Evolutionary conservation across 352 stramenopile species (phyloP), one percentile per base, ranked within the genome.

Genomic region (Achlya hypogyna): DNA sequence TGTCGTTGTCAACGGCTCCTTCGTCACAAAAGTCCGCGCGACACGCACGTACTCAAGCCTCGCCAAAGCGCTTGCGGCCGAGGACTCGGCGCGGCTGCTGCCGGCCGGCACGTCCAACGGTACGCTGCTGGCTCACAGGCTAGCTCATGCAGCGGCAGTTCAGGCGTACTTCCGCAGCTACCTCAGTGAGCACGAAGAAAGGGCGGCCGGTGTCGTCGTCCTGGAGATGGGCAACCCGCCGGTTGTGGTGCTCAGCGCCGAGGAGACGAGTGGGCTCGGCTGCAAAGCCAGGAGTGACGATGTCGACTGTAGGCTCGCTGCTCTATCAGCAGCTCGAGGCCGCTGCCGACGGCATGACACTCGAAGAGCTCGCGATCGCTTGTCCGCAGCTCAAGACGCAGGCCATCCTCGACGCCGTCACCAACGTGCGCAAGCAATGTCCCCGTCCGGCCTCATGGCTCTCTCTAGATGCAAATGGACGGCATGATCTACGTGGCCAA

Each of bases 381-480:
- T 67, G n/a, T 5, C 60, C 12, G 12, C 60, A 16, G 14, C 42
- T 25, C 42, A 63, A 23, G n/a, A 20, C 10, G 12, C 47, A n/a
- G 12, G 28, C 3, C 10, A 67, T 67, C 18, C 8, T 31, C n/a
- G 31, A 45, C 34, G 43, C 43, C 1, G 16, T 67, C 20, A 38
- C 23, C 45, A 25, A 67, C 38, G 60, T 67, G 53, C 32, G 27
- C 10, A 22, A 18, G 32, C 27, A 22, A 2, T 31, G 4, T 51
- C 10, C 8, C 27, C 5, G 18, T 54, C 8, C 6, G 29, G 25
- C 6, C 25, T 9, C 1, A 56, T 56, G 18, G 18, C n/a, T 5
- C 42, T 5, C 1, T 49, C 28, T 67, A 67, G 60, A n/a, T 67
- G 20, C 60, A 67, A 58, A 22, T 60, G 18, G 60, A 67, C 23